A percentile compares a stretch with the other conserved stretches of the same genome.
phyloP scores from a whole-genome alignment of 768 basidiomycete species.

The Pleurotus djamor region DNA sequence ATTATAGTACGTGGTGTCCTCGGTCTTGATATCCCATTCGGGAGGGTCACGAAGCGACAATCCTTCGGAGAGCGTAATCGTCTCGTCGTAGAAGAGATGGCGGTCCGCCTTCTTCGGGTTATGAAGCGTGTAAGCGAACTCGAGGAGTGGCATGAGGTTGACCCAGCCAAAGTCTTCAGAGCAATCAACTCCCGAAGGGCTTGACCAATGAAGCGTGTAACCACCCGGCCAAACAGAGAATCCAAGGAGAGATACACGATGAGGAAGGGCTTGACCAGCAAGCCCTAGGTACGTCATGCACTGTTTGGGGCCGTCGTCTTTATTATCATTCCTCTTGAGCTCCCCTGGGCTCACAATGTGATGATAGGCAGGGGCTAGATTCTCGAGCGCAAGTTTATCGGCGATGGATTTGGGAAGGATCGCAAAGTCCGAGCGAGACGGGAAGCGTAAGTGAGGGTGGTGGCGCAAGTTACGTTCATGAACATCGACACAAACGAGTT shows the following conservation, averaged over 20 bases:
- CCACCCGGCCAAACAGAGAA: background rate
- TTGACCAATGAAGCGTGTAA: conserved; percentile 5
- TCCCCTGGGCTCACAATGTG: background rate
- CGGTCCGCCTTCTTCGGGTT: background rate
- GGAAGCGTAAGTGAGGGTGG: background rate
- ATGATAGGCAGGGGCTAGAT: background rate
- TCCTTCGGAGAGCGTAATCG: conserved; percentile 1
- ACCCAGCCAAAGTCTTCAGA: conserved; percentile 2
- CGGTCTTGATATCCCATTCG: background rate
- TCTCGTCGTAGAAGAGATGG: background rate
- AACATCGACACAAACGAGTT: background rate
- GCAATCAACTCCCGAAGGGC: conserved; percentile 4
- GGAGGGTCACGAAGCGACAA: background rate
- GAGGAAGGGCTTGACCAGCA: conserved; percentile 9
- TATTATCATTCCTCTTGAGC: background rate
- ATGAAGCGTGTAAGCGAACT: conserved; percentile 8
- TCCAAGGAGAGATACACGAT: conserved; percentile 3
- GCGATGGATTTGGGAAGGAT: background rate
- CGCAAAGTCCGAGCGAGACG: background rate
- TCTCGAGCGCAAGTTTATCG: background rate
- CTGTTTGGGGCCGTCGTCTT: background rate
- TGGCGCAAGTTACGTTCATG: background rate
- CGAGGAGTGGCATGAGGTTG: conserved; percentile 2
- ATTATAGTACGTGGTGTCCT: background rate
- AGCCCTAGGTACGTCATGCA: conserved; percentile 1